Conservation (phyloP, 768 basidiomycete genomes). For the Collybiopsis luxurians region DNA sequence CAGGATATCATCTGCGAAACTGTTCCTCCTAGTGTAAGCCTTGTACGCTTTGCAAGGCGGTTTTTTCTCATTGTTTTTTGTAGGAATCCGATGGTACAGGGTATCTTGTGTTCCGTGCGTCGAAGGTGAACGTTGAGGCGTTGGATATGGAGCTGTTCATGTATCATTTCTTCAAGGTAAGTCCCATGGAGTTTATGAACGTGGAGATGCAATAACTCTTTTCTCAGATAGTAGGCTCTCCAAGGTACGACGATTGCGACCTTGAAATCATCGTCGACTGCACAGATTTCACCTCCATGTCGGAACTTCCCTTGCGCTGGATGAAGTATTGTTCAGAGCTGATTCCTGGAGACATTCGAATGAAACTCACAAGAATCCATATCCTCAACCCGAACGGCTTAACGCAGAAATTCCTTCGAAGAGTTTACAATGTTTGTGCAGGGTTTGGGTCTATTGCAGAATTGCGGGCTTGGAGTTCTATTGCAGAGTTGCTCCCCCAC, state of each 20-base stretch:
- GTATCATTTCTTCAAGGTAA: constrained; percentile 74
- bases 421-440: constrained; percentile 70
- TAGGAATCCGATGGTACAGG: constrained; percentile 42
- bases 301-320: constrained; percentile 82
- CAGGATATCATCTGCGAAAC: constrained; percentile 65
- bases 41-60: not conserved
- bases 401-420: constrained; percentile 70
- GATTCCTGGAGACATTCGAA: constrained; percentile 66
- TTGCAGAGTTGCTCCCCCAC: constrained; percentile 55
- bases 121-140: constrained; percentile 74
- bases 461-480: constrained; percentile 61
- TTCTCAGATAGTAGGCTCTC: constrained; percentile 48
- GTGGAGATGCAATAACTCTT: not conserved
- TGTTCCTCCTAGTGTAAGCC: constrained; percentile 41
- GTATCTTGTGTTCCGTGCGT: constrained; percentile 62
- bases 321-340: constrained; percentile 75
- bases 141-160: constrained; percentile 77
- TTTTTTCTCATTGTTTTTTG: not conserved
- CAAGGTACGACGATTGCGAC: constrained; percentile 41
- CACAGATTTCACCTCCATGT: constrained; percentile 70
- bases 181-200: constrained; percentile 7
- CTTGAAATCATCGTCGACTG: constrained; percentile 83
- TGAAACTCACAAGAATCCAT: constrained; percentile 57
- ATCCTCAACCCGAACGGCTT: constrained; percentile 73
- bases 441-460: constrained; percentile 48